These are phyloP conservation scores for Linum usitatissimum DNA, from an alignment of 345 rosid species.

Conservation along the genomic window DNA sequence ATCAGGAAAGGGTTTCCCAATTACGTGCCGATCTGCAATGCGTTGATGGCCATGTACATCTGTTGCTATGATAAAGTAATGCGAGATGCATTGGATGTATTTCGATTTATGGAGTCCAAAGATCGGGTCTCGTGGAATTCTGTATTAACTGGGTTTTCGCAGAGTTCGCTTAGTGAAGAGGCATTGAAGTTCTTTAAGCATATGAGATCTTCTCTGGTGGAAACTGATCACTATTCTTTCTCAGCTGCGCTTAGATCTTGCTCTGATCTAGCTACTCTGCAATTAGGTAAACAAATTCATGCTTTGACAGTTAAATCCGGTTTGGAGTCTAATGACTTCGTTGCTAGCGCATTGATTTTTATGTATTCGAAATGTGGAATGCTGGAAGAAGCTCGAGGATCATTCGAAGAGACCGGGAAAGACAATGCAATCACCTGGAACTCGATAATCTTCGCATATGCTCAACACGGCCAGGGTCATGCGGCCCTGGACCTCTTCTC, in stretches of 20 bases:
- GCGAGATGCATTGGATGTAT: conserved; percentile 41
- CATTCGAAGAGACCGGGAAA: conserved; percentile 41
- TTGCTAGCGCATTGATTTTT: conserved; percentile 61
- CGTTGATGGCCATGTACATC: conserved; percentile 52
- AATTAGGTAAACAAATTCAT: conserved; percentile 63
- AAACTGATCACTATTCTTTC: conserved; percentile 53
- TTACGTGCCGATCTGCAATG: conserved; percentile 45
- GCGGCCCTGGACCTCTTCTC: conserved; percentile 49
- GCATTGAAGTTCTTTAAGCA: conserved; percentile 36
- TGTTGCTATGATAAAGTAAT: conserved; percentile 34
- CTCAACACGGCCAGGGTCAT: conserved; percentile 61
- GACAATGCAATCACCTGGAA: conserved; percentile 58
- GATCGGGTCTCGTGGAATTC: conserved; percentile 76
- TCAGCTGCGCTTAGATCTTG: conserved; percentile 71
- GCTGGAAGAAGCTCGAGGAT: conserved; percentile 43
- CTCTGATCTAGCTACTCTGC: conserved; percentile 63
- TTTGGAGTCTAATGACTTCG: conserved; percentile 48
- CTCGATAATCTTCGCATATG: conserved; percentile 58
- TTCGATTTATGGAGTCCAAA: conserved; percentile 39
- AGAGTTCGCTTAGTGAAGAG: conserved; percentile 43
- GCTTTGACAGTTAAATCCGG: conserved; percentile 40
- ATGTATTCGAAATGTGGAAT: conserved; percentile 77
- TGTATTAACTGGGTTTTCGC: conserved; percentile 56
- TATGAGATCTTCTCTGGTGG: conserved; percentile 38
- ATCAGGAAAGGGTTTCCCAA: conserved; percentile 54